Base-by-base conservation (phyloP, 2,329 filamentous ascomycete genomes). In the Colletotrichum sp. region DNA sequence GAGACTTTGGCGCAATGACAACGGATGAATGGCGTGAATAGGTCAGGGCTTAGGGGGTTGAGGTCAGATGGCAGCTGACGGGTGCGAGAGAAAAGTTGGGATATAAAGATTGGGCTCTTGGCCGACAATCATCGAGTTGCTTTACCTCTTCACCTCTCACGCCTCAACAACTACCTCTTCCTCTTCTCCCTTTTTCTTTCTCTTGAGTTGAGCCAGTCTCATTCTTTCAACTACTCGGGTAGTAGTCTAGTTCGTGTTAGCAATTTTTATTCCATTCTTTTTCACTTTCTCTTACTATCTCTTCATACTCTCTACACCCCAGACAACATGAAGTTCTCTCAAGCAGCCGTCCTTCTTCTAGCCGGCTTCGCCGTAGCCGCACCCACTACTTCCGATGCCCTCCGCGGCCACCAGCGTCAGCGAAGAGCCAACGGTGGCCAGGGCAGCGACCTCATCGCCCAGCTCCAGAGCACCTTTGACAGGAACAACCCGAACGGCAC, bases 311-410 rank as follows among this genome's bases (percentile, higher is more conserved):
- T 12, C 6, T 10, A 10, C 13, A 13, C 32, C 2, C 7, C 18
- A 36, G 5, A 15, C 55, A 59, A 68, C 6, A 76, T 76, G 73
- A 76, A 73, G 64, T 76, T 76, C 63, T 49, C 73, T 10, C 44
- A 65, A 32, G 69, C 73, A 64, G 70, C 69, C 24, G 57, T 76
- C 9, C 26, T 60, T 16, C 34, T 76, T 24, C 39, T 76, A 7
- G 73, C 70, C 13, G 70, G 73, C 32, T 64, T 76, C 18, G 73
- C 70, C 69, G 64, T 34, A 26, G 63, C 73, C 24, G 69, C 70
- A 10, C 73, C 73, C 28, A 28, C 73, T 16, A 36, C 55, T 24
- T 63, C 69, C 9, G 28, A 76, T 2, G 57, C 52, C 24, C 55
- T 62, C 21, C 63, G 55, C 10, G 34, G 30, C 18, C 24, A 60